Base-by-base conservation (phyloP, 306 rosid genomes). In the Prunus armeniaca region DNA sequence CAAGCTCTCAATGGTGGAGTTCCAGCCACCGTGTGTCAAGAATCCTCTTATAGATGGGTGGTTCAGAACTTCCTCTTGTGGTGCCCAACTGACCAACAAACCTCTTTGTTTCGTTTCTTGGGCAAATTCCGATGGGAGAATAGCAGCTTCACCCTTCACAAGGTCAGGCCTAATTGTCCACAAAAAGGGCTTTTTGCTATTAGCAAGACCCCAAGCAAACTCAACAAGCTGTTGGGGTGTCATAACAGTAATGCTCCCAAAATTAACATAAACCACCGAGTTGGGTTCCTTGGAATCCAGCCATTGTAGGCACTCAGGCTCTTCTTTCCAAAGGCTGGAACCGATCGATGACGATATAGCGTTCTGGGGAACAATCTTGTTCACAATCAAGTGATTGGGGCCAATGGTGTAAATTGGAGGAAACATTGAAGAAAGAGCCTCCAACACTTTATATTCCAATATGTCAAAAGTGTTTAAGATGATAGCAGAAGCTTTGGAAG, bases 261-360 rank as follows among this genome's bases (percentile, higher is more conserved):
- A 34, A 34, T 34, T 34, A 34, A 34, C 38, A 34, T 34, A 34
- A 34, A 34, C 38, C 7, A 34, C 38, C 38, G 38, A 32, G 38
- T 34, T 0, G 1, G 84, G 79, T 72, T 84, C 67, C 24, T 80
- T 81, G 46, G 82, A 72, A 61, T 86, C 75, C 5, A 88, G 65
- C 92, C 92, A 88, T 27, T 86, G 56, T 5, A 88, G 71, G 60
- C 88, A 88, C 41, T 70, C 84, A 2, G 56, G 15, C 12, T 84
- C 87, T 68, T 88, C 89, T 30, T 69, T 80, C 89, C 92, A 88
- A 20, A 88, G 66, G 78, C 80, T 88, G 22, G 83, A 81, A 0
- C 52, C 71, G 2, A 34, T 34, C 8, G 8, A 34, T 5, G 38
- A 22, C 24, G 24, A 34, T 2, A 82, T 56, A 58, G 80, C 38